A percentile compares a stretch with the other conserved stretches of the same genome.
These are phyloP conservation scores for Pichia occidentalis DNA, from an alignment of 805 yeast species.

Conservation along the genomic window DNA sequence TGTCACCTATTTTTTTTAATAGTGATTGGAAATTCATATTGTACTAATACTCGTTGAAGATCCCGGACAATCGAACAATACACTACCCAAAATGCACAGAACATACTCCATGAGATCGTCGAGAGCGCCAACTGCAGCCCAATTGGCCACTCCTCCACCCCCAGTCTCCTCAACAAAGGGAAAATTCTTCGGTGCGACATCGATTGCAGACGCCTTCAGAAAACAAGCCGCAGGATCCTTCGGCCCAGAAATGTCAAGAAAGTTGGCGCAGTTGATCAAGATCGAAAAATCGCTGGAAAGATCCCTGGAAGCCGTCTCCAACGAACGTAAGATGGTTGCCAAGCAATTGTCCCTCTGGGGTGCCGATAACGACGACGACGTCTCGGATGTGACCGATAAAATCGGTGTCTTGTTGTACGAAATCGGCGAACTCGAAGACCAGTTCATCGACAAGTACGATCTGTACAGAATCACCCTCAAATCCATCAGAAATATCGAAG, in stretches of 20 bases:
- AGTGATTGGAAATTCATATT: no score
- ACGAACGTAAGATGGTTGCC: constrained; percentile 93
- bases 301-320: constrained; percentile 85
- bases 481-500: constrained; percentile 92
- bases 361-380: constrained; percentile 95
- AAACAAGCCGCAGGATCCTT: constrained; percentile 83
- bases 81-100: constrained; percentile 69
- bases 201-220: constrained; percentile 64
- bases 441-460: constrained; percentile 96
- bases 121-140: constrained; percentile 97
- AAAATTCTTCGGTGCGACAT: constrained; percentile 69
- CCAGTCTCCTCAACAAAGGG: constrained; percentile 76
- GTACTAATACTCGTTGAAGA: no score
- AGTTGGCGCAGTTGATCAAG: constrained; percentile 85
- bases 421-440: constrained; percentile 97
- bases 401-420: constrained; percentile 93
- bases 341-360: constrained; percentile 98
- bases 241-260: constrained; percentile 93
- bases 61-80: not conserved
- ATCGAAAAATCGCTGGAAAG: constrained; percentile 96
- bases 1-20: no score
- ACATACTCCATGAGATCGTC: constrained; percentile 92
- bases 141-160: constrained; percentile 94
- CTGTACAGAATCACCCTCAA: constrained; percentile 95
- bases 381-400: constrained; percentile 94